A percentile compares a stretch with the other conserved stretches of the same genome.
Evolutionary conservation across 306 rosid species (phyloP).

Genomic region (Cercis canadensis): DNA sequence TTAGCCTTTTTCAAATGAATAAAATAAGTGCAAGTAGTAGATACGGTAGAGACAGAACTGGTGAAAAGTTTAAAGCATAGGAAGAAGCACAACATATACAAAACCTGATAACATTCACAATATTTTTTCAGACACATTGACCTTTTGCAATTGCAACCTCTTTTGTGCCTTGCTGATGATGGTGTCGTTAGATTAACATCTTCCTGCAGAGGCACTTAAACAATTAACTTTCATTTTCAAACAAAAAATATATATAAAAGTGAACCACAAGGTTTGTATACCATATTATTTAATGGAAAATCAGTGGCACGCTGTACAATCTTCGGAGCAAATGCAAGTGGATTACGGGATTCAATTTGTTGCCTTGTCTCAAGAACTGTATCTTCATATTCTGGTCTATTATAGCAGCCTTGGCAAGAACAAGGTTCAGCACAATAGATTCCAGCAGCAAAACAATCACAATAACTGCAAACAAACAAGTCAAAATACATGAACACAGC

Average conservation of each 20-base stretch:
- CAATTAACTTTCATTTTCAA: conserved; percentile 32
- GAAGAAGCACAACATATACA: not conserved
- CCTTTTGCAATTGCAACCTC: conserved; percentile 68
- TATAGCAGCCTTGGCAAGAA: conserved; percentile 72
- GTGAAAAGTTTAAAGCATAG: conserved; percentile 25
- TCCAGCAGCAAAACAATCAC: conserved; percentile 78
- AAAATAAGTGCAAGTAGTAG: conserved; percentile 24
- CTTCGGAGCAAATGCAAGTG: conserved; percentile 74
- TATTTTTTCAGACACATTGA: conserved; percentile 68
- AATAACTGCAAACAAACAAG: conserved; percentile 56
- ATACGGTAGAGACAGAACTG: not conserved
- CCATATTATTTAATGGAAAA: conserved; percentile 46
- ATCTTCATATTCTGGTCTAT: conserved; percentile 53
- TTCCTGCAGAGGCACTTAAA: conserved; percentile 45
- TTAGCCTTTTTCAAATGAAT: conserved; percentile 50
- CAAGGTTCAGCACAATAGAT: conserved; percentile 56
- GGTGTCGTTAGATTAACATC: conserved; percentile 55
- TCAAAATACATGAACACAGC: conserved; percentile 15
- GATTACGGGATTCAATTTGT: conserved; percentile 64
- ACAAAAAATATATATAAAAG: conserved; percentile 1
- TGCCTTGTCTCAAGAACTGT: conserved; percentile 49
- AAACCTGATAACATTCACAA: conserved; percentile 72
- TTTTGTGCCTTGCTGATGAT: conserved; percentile 63
- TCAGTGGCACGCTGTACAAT: conserved; percentile 44
- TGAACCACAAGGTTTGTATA: conserved; percentile 31